Evolutionary conservation across 805 yeast genomes (phyloP).

Genomic region (Metschnikowia aberdeeniae): DNA sequence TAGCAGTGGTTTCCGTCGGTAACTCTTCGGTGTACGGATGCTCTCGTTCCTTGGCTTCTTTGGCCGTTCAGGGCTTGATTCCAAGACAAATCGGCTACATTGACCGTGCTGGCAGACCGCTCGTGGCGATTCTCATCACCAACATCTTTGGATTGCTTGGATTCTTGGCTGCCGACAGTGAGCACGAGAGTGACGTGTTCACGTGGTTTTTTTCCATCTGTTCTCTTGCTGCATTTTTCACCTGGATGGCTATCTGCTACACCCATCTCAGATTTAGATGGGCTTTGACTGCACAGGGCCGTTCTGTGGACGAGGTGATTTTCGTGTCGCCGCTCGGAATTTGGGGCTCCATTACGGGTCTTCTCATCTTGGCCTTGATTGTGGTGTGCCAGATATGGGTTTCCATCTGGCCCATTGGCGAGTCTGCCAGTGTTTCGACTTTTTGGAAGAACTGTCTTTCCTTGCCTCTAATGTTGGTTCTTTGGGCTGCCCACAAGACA

Average conservation of each 20-base stretch:
- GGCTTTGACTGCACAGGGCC: constrained; percentile 33
- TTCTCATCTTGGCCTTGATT: constrained; percentile 29
- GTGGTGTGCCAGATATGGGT: constrained; percentile 38
- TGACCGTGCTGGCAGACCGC: constrained; percentile 66
- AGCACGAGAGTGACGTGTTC: constrained; percentile 31
- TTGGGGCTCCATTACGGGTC: constrained; percentile 34
- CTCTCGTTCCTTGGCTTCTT: constrained; percentile 58
- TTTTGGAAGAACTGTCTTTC: constrained; percentile 51
- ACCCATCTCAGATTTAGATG: constrained; percentile 40
- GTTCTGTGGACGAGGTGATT: constrained; percentile 31
- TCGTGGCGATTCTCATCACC: constrained; percentile 50
- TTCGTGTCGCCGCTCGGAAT: constrained; percentile 34
- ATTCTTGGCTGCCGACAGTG: constrained; percentile 30
- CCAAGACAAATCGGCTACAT: constrained; percentile 57
- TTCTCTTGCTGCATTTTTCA: constrained; percentile 39
- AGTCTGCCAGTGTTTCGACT: constrained; percentile 16
- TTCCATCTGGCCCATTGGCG: constrained; percentile 36
- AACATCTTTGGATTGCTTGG: constrained; percentile 41
- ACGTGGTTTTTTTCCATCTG: constrained; percentile 40
- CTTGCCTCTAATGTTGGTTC: constrained; percentile 37
- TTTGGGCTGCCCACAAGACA: constrained; percentile 43
- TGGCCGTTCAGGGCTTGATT: constrained; percentile 61
- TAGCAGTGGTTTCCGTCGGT: constrained; percentile 28
- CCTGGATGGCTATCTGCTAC: constrained; percentile 39
- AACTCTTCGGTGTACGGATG: constrained; percentile 29